Conservation (phyloP, 2,329 filamentous ascomycete species). For the Aspergillus sp. region DNA sequence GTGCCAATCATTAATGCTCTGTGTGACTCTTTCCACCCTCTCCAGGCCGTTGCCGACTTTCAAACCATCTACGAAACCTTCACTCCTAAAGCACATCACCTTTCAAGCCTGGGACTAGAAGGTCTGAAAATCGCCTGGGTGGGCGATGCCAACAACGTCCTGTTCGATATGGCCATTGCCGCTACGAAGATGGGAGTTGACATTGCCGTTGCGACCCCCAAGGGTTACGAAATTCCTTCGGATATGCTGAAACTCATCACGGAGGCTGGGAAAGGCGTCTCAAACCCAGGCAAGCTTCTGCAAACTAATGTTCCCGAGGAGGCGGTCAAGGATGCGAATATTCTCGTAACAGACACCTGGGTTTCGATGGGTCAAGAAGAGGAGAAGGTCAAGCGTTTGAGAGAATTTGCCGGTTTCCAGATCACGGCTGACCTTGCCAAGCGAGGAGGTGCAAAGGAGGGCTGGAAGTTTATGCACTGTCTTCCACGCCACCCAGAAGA, state of each 20-base stretch:
- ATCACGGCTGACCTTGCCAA: conserved; percentile 83
- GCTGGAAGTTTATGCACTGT: conserved; percentile 99
- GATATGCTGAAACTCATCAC: conserved; percentile 72
- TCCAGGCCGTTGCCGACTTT: conserved; percentile 93
- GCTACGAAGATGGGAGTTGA: conserved; percentile 85
- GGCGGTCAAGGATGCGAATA: conserved; percentile 78
- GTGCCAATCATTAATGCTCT: conserved; percentile 86
- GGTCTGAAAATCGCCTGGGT: conserved; percentile 94
- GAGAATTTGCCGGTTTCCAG: conserved; percentile 86
- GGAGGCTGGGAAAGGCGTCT: conserved; percentile 58
- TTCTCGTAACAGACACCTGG: conserved; percentile 97
- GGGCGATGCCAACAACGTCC: conserved; percentile 94
- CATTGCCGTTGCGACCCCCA: conserved; percentile 81
- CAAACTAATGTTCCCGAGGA: conserved; percentile 83
- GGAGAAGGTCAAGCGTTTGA: conserved; percentile 73
- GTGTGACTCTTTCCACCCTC: conserved; percentile 86
- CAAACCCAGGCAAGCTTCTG: conserved; percentile 63
- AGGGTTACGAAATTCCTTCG: conserved; percentile 77
- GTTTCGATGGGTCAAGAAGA: conserved; percentile 96
- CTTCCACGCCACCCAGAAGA: conserved; percentile 89
- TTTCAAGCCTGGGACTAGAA: conserved; percentile 64
- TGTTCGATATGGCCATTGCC: conserved; percentile 88
- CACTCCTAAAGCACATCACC: conserved; percentile 45
- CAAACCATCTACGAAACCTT: conserved; percentile 84
- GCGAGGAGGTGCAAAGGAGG: conserved; percentile 78